Percentiles rank a stretch among this genome's conserved stretches.
Conservation (phyloP, 2,329 filamentous ascomycete genomes). For the Ilyonectria mors-panacis region DNA sequence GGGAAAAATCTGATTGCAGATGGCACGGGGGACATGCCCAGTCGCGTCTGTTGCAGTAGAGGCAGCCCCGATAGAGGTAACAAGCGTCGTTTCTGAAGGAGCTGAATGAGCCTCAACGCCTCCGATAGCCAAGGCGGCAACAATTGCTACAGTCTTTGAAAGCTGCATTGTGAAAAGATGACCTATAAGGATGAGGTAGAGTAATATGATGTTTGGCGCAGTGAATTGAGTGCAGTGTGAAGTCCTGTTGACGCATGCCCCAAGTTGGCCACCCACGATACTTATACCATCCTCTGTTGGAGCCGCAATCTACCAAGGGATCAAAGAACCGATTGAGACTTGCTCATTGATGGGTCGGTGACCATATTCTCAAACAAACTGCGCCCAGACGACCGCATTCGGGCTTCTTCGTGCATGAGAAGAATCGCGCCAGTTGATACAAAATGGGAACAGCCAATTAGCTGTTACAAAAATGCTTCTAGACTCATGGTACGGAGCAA, state of each 20-base stretch:
- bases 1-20: background rate
- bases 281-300: background rate
- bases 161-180: background rate
- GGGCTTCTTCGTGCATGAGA: background rate
- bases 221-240: background rate
- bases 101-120: background rate
- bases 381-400: background rate
- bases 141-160: background rate
- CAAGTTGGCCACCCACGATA: background rate
- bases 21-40: background rate
- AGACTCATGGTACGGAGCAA: background rate
- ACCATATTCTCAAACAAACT: background rate
- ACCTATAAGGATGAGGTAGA: background rate
- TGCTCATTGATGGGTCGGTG: background rate
- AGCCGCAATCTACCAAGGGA: background rate
- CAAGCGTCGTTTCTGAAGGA: background rate
- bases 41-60: background rate
- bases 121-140: background rate
- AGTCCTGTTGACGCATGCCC: too few relatives aligned
- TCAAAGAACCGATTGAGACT: background rate
- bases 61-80: background rate
- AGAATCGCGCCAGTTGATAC: background rate
- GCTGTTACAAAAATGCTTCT: background rate
- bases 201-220: background rate
- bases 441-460: background rate